Evolutionary conservation across 805 yeast species (phyloP).

Genomic region (Saccharomyces mikatae): DNA sequence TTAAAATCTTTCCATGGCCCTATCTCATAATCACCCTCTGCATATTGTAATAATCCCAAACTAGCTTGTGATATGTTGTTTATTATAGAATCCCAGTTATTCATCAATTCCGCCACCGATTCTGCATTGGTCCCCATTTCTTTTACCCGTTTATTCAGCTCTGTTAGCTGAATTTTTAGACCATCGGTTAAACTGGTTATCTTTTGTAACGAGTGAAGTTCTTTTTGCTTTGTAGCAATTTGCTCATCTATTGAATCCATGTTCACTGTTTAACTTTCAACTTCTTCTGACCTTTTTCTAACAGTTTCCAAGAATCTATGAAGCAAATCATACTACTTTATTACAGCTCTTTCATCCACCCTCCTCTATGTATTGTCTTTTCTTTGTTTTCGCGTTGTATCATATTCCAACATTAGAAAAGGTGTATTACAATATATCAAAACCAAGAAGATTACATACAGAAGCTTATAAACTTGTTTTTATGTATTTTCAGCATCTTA

Average conservation of each 20-base stretch:
- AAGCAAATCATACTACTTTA: not conserved
- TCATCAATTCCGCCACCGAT: constrained; percentile 21
- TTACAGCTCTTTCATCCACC: not conserved
- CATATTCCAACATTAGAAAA: not conserved
- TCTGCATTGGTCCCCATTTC: constrained; percentile 23
- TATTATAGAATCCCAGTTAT: constrained; percentile 28
- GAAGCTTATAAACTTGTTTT: not conserved
- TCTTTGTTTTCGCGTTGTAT: not conserved
- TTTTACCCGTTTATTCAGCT: constrained; percentile 18
- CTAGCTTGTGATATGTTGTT: constrained; percentile 29
- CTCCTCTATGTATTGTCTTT: not conserved
- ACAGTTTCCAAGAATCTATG: not conserved
- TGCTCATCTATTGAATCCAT: constrained; percentile 8
- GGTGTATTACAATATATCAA: not conserved
- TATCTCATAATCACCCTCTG: constrained; percentile 27
- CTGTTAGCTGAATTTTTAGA: constrained; percentile 23
- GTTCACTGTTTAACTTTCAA: not conserved
- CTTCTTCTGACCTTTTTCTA: not conserved
- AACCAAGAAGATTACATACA: not conserved
- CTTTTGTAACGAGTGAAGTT: constrained; percentile 21
- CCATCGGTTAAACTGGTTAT: constrained; percentile 22
- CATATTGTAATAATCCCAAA: constrained; percentile 24
- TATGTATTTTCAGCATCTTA: not conserved
- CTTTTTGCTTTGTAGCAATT: constrained; percentile 15
- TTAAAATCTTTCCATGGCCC: constrained; percentile 18